Conservation (phyloP, 169 alveolate genomes). For the Plasmodium gaboni region DNA sequence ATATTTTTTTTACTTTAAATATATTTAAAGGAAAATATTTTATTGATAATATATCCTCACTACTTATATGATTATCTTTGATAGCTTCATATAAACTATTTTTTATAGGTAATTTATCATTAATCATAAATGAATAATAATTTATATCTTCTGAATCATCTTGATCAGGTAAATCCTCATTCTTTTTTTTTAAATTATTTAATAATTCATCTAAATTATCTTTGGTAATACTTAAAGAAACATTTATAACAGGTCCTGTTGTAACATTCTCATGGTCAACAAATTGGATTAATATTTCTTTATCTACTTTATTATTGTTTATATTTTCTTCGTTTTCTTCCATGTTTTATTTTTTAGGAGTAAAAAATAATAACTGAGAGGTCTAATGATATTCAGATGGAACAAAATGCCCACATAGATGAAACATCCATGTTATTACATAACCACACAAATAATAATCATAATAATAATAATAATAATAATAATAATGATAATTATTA, state of each 20-base stretch:
- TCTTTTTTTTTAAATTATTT: conserved; percentile 78
- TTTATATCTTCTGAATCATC: conserved; percentile 78
- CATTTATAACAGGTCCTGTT: conserved; percentile 73
- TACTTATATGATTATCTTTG: conserved; percentile 79
- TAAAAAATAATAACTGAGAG: background rate
- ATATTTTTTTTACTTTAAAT: conserved; percentile 91
- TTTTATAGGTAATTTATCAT: conserved; percentile 81
- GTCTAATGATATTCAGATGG: too few species aligned
- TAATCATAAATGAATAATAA: conserved; percentile 81
- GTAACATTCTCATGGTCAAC: conserved; percentile 70
- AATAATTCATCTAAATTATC: conserved; percentile 83
- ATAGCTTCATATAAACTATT: conserved; percentile 81
- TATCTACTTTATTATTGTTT: conserved; percentile 1
- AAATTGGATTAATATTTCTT: conserved; percentile 70
- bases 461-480: background rate
- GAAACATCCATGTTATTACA: too few species aligned
- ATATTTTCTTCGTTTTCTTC: background rate
- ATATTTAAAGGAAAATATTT: conserved; percentile 88
- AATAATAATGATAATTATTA: background rate
- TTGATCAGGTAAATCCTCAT: conserved; percentile 16
- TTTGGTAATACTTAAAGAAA: conserved; percentile 78
- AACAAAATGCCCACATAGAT: too few species aligned
- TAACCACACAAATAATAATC: background rate
- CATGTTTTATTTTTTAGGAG: conserved; percentile 1
- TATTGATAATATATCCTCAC: conserved; percentile 85